Base-by-base conservation (phyloP, 2,329 filamentous ascomycete species). In the Fusarium acutatum region DNA sequence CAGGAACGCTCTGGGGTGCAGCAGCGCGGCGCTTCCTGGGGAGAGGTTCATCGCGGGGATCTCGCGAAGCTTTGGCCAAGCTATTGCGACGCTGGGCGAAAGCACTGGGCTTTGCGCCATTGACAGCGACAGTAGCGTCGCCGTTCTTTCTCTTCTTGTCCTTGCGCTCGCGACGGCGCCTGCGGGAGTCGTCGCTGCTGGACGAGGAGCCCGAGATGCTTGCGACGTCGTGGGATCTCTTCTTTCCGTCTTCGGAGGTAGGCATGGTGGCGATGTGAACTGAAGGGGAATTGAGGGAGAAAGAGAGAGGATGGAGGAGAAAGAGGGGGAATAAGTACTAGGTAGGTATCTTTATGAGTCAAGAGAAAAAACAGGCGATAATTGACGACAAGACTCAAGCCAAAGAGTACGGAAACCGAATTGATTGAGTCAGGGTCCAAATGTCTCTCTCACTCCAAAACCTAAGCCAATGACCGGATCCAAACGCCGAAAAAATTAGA, bases 11-110 rank as follows among this genome's bases (percentile, higher is more conserved):
- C 7, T 38, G 10, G 11, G 73, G 17, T 24, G 47, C 22, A 14
- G 38, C 54, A 30, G 58, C 47, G 72, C 81, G 82, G 79, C 83
- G 83, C 80, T 83, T 83, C 78, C 82, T 83, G 52, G 79, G 73
- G 7, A 82, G 78, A 5, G 86, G 86, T 75, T 88, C 85, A 77
- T 91, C 89, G 65, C 88, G 84, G 22, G 88, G 88, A 77, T 91
- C 89, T 67, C 89, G 84, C n/a, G 89, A 88, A 8, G 89, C 88
- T 74, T 90, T 90, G 83, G 87, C 88, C 63, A 90, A 77, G 79
- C 88, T 91, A 46, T 85, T 84, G 64, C 86, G 84, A 53, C 88
- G 84, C 79, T 86, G 83, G 28, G 79, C 76, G 14, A 80, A 81
- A 13, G 80, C 78, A 34, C 72, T 74, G 7, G 74, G 60, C 32